phyloP scores from a whole-genome alignment of 345 rosid species.

The Arabidopsis arenosa region DNA sequence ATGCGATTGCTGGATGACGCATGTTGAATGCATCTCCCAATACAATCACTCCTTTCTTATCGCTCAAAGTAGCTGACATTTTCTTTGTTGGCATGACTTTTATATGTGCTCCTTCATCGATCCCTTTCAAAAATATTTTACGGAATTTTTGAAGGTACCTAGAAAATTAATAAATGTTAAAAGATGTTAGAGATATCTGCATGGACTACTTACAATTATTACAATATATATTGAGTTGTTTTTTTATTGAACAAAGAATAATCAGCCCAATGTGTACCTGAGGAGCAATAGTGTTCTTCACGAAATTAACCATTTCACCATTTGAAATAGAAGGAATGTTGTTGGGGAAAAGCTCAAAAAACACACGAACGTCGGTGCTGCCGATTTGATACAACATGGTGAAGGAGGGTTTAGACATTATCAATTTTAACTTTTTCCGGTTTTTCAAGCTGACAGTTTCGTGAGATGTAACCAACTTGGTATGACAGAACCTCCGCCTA shows the following conservation, averaged over 20 bases:
- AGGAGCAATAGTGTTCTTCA: conserved; percentile 51
- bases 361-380: conserved; percentile 57
- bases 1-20: conserved; percentile 58
- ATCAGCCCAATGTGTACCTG: conserved; percentile 39
- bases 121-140: conserved; percentile 49
- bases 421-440: conserved; percentile 48
- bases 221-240: background rate
- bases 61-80: conserved; percentile 52
- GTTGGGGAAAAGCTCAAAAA: conserved; percentile 51
- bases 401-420: conserved; percentile 57
- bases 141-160: conserved; percentile 51
- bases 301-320: conserved; percentile 52
- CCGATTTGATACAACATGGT: conserved; percentile 57
- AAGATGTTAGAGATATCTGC: background rate
- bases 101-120: conserved; percentile 50
- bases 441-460: conserved; percentile 53
- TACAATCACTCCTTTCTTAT: conserved; percentile 56
- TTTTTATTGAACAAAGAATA: background rate
- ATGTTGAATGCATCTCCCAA: conserved; percentile 64
- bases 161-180: background rate
- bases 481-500: conserved; percentile 58
- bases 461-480: conserved; percentile 51
- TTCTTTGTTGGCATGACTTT: conserved; percentile 50
- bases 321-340: conserved; percentile 52
- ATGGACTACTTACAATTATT: background rate